A percentile compares a stretch with the other conserved stretches of the same genome.
These are phyloP conservation scores for Camptophora hylomeconis DNA, from an alignment of 2,329 filamentous ascomycete species.

Conservation along the genomic window DNA sequence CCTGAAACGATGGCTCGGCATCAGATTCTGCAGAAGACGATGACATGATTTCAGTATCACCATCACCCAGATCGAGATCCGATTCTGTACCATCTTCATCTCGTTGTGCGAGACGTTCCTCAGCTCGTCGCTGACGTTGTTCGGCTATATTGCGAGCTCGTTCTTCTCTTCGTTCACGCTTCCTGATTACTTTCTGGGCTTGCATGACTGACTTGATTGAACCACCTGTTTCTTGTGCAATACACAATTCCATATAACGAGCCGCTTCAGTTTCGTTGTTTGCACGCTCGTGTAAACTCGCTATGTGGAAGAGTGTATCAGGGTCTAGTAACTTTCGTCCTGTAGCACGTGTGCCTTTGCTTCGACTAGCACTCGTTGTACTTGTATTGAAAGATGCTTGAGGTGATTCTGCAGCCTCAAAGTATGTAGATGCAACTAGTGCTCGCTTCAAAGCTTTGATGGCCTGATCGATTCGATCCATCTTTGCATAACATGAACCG, in stretches of 20 bases:
- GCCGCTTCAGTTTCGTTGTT: slow-evolving; percentile 69
- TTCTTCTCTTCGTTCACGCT: slow-evolving; percentile 9
- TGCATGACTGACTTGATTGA: slow-evolving; percentile 22
- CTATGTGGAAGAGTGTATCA: slow-evolving; percentile 81
- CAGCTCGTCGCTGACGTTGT: slow-evolving; percentile 6
- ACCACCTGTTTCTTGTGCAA: slow-evolving; percentile 78
- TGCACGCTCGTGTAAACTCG: slow-evolving; percentile 71
- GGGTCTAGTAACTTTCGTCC: slow-evolving; percentile 62
- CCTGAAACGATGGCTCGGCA: slow-evolving; percentile 13
- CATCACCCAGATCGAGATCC: slow-evolving; percentile 18
- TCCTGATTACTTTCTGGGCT: slow-evolving; percentile 9
- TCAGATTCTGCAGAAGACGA: slow-evolving; percentile 6
- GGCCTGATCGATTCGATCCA: slow-evolving; percentile 73
- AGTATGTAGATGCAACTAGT: slow-evolving; percentile 74
- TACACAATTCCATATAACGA: slow-evolving; percentile 85
- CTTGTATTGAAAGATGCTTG: slow-evolving; percentile 17
- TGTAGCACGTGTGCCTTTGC: slow-evolving; percentile 7
- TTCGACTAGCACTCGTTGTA: slow-evolving; percentile 5
- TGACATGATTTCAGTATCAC: slow-evolving; percentile 21
- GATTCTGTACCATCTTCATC: slow-evolving; percentile 4
- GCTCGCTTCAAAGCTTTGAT: slow-evolving; percentile 94
- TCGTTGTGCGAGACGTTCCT: not conserved
- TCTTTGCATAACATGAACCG: slow-evolving; percentile 79
- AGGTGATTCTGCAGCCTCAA: slow-evolving; percentile 47
- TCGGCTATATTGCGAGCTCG: slow-evolving; percentile 6